Base-by-base conservation (phyloP, 2,329 filamentous ascomycete species). In the Davidsoniella virescens region DNA sequence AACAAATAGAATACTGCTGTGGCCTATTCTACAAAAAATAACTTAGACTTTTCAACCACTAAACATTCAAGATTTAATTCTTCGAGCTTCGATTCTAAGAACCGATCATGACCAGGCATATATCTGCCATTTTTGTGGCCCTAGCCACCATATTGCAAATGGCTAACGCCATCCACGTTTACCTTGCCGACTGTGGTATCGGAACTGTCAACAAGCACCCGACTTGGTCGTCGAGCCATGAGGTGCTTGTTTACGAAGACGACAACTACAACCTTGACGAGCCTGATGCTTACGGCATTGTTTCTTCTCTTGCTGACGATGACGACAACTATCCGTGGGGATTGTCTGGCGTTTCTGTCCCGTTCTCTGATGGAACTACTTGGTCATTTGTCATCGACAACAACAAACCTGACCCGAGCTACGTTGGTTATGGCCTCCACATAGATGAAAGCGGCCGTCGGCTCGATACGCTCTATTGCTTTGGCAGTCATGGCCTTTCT, bases 381-480 rank as follows among this genome's bases (percentile, higher is more conserved):
- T 52, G 44, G 50, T 26, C 43, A 3, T 52, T 48, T n/a, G 20
- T 38, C 44, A 47, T 52, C 10, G 29, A 52, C 29, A 50, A 44
- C 40, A 37, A 23, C 29, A 52, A 42, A 10, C 26, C 39, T 29
- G 44, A 52, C 33, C 42, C n/a, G 23, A 38, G 40, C 39, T 52
- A 52, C 14, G 45, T 33, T 41, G 50, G 50, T 10, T 52, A 52
- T 29, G 44, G 39, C 17, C 8, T 49, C n/a, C 50, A 52, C 8
- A 23, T 9, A 8, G 29, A 36, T 33, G 4, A 20, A 26, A 44
- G 37, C 36, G 50, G 45, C 9, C 12, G 18, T 10, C 39, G 29
- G 39, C n/a, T 52, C 38, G 45, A 52, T 20, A 38, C 41, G 20
- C 41, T 52, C 16, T 52, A 44, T 20, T 52, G 39, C 17, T 45